phyloP scores from a whole-genome alignment of 768 basidiomycete species.

The Psilocybe cubensis region DNA sequence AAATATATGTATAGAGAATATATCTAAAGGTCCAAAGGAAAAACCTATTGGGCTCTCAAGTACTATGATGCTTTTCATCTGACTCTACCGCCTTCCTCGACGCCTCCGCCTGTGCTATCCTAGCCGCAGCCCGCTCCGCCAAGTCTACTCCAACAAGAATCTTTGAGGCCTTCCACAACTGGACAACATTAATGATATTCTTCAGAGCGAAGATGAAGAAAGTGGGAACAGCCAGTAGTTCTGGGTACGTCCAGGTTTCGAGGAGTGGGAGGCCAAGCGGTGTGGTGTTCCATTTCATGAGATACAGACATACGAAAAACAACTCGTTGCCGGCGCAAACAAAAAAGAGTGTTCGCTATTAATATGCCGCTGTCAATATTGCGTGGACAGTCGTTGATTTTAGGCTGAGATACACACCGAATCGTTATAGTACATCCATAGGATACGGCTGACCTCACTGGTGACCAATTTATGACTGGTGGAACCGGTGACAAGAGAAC shows the following conservation, averaged over 20 bases:
- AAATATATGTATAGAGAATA: constrained; percentile 12
- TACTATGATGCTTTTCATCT: constrained; percentile 13
- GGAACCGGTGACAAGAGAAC: constrained; percentile 94
- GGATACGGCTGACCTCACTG: constrained; percentile 89
- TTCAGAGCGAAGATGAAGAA: constrained; percentile 76
- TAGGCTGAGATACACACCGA: constrained; percentile 57
- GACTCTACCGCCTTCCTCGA: constrained; percentile 23
- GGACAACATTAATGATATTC: constrained; percentile 93
- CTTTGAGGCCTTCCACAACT: constrained; percentile 97
- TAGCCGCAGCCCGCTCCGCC: constrained; percentile 76
- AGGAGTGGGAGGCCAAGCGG: constrained; percentile 59
- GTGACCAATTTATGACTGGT: constrained; percentile 91
- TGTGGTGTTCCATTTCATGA: constrained; percentile 81
- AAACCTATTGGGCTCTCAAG: neutral
- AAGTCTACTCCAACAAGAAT: constrained; percentile 93
- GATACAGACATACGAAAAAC: constrained; percentile 94
- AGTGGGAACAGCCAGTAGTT: constrained; percentile 64
- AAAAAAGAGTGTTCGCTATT: constrained; percentile 82
- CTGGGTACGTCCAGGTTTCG: constrained; percentile 70
- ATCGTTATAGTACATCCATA: constrained; percentile 94
- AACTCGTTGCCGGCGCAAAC: constrained; percentile 96
- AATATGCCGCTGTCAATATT: neutral
- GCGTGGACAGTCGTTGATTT: neutral
- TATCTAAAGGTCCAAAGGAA: neutral
- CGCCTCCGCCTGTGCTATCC: constrained; percentile 38